Evolutionary conservation across 2,329 filamentous ascomycete species (phyloP), one percentile per base, ranked within the genome.

Genomic region (Metarhizium rileyi): DNA sequence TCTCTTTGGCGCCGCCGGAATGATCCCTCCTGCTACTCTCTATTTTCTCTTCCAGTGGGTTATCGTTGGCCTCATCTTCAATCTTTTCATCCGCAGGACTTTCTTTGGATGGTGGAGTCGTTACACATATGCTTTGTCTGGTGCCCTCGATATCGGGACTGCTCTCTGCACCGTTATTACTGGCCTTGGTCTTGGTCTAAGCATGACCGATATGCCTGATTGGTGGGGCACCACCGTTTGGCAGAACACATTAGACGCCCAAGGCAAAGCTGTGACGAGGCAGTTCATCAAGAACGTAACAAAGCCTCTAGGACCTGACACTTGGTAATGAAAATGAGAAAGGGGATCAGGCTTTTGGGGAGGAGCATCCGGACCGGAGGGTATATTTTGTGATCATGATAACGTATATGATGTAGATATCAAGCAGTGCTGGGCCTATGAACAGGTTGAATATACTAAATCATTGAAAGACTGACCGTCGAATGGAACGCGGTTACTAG

Each of bases 121-220:
- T 14, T 82, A 80, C 66, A 83, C 81, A 63, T 82, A 81, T 51
- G 69, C 80, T 48, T 66, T 78, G 0, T 80, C 78, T 9, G 78
- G 78, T 0, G 77, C 74, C 2, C 67, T 82, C 38, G 78, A 81
- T 47, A 73, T 76, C 38, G 79, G 77, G n/a, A 72, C 80, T 1
- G 76, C 75, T 1, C 59, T 83, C n/a, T 73, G 75, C 27, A 73
- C 81, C 44, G 61, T 81, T 33, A 69, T 81, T 40, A 74, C 77
- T 54, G 59, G 57, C n/a, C 61, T 78, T 22, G 66, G 69, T 33
- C 66, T 78, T 41, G 68, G 68, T 44, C 63, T 76, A 57, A 75
- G 72, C 40, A 63, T 64, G 48, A 66, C 68, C 5, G 48, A 61
- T 0, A 65, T 78, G 50, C 72, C 76, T 0, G 50, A 59, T 0